Base-by-base conservation (phyloP, 2,329 filamentous ascomycete genomes). In the Pseudogymnoascus sp. region DNA sequence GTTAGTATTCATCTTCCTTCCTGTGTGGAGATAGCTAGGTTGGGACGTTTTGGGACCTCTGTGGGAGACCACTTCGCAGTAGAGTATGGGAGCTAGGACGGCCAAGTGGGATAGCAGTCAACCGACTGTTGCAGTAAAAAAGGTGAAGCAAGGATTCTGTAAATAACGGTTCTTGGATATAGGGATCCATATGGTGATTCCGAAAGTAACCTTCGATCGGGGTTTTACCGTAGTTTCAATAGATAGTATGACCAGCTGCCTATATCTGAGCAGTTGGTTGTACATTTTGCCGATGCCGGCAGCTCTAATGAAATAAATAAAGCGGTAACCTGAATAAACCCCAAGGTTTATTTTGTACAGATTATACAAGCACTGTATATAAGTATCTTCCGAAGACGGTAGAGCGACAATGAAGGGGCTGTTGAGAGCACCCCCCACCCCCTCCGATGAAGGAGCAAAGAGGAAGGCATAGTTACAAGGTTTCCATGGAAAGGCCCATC, bases 1-100 rank as follows among this genome's bases (percentile, higher is more conserved):
- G 9, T 54, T 54, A 7, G 74, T 54, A 9, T 54, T 54, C 6
- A 54, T 54, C n/a, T 54, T 54, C 20, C 47, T 54, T 18, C 47
- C 47, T 14, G 28, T 54, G n/a, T 54, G 47, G 47, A 54, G 12
- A 20, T 54, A 54, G 47, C 2, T n/a, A 54, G 16, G 14, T 33
- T 16, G 18, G 25, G n/a, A 12, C 28, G 5, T 20, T 35, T 20
- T 11, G n/a, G 12, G 16, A 18, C n/a, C 18, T 16, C 33, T 14
- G 5, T 4, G 3, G 14, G 28, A 4, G 25, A 11, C 2, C 8
- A 8, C 14, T 30, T 18, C n/a, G 8, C 14, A 9, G n/a, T 8
- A 4, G 8, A 30, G 14, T 12, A 30, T 14, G 28, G 30, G 4
- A 12, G 43, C 2, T 6, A 30, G n/a, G 22, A 50, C 22, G 6